These are phyloP conservation scores for Zoysia pacifica DNA, from an alignment of 176 grass and related monocot species.

Conservation along the genomic window DNA sequence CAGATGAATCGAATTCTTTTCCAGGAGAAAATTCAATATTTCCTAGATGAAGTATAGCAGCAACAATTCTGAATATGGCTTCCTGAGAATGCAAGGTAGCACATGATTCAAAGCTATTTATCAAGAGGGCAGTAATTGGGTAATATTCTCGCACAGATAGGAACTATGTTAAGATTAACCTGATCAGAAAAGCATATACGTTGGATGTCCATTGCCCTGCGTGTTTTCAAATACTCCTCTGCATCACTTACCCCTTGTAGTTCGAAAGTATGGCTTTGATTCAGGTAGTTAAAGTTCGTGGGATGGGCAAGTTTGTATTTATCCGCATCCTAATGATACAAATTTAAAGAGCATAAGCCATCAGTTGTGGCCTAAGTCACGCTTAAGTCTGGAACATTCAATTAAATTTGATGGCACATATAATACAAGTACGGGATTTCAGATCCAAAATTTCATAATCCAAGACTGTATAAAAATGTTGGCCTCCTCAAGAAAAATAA, in stretches of 20 bases:
- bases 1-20: constrained; percentile 76
- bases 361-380: constrained; percentile 19
- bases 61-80: constrained; percentile 77
- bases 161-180: constrained; percentile 44
- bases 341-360: constrained; percentile 23
- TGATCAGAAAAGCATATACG: constrained; percentile 72
- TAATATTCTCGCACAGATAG: not conserved
- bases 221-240: constrained; percentile 74
- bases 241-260: constrained; percentile 60
- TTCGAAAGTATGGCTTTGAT: constrained; percentile 82
- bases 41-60: constrained; percentile 85
- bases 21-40: constrained; percentile 89
- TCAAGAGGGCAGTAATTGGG: not conserved
- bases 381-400: not conserved
- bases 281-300: constrained; percentile 76
- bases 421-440: not conserved
- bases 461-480: constrained; percentile 8
- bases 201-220: constrained; percentile 90
- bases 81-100: constrained; percentile 49
- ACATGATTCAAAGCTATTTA: not conserved
- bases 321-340: constrained; percentile 67
- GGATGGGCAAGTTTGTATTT: constrained; percentile 80
- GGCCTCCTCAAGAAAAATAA: not conserved
- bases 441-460: not conserved
- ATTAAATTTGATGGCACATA: not conserved